Evolutionary conservation across 2,329 filamentous ascomycete genomes (phyloP), one percentile per base, ranked within the genome.

Genomic region (Aspergillus sp.): DNA sequence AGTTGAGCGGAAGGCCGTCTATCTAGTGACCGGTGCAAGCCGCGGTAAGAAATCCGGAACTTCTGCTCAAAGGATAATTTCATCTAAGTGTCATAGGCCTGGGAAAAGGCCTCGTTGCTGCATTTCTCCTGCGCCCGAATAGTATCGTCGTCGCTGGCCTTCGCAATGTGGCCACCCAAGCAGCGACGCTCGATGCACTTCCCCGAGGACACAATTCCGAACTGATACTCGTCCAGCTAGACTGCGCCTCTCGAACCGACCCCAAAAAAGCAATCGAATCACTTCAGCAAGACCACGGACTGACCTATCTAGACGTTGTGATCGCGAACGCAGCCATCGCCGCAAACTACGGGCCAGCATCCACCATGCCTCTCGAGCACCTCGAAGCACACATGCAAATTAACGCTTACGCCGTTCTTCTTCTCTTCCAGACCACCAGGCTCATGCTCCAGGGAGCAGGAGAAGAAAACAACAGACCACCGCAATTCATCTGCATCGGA

Each of bases 21-120:
- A 52, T 27, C 40, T 52, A 17, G 50, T 52, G 39, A 52, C 50
- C 39, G 50, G 50, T 17, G 50, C 50, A 6, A 52, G 50, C n/a
- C 37, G 50, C 3, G 50, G 50, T 44, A 17, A 19, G 20, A 12
- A 37, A 5, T 15, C n/a, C 5, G 0, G 7, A 3, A 0, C 9
- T 20, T 27, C 20, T 22, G 5, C 19, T n/a, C 19, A n/a, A 15
- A 11, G 7, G 12, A 24, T 1, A 12, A 2, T 12, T 15, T n/a
- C 3, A 51, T 17, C 19, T 17, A 44, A 48, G 20, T 1, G 5
- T 27, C 4, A 15, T 30, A 53, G 51, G 51, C 12, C 40, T 53
- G 13, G 51, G 51, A 5, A 45, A 37, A 15, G 51, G 51, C 1
- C 51, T 53, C n/a, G 27, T 53, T 3, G n/a, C 6, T 17, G 20